phyloP scores from a whole-genome alignment of 2,329 filamentous ascomycete genomes.

The Verticillium nonalfalfae region DNA sequence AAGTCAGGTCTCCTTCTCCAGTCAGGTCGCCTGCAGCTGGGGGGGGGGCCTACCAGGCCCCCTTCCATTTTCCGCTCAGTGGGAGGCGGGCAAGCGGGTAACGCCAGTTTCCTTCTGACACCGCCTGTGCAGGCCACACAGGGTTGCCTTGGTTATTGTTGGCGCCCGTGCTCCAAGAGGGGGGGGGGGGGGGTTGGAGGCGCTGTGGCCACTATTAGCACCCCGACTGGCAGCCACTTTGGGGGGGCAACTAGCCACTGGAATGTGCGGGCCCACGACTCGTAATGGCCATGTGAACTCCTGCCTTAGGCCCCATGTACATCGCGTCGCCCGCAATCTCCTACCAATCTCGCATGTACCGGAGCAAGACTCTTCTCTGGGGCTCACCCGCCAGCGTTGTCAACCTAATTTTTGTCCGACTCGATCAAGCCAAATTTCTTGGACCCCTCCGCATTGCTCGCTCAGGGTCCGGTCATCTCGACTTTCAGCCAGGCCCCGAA shows the following conservation, averaged over 20 bases:
- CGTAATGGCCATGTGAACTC: not conserved
- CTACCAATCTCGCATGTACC: constrained; percentile 13
- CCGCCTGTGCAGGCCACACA: not conserved
- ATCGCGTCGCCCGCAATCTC: constrained; percentile 10
- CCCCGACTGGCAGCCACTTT: not conserved
- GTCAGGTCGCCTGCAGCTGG: too few relatives aligned
- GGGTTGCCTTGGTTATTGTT: not conserved
- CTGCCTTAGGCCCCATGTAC: constrained; percentile 2
- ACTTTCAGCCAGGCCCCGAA: not conserved
- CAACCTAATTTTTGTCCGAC: not conserved
- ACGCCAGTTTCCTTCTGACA: not conserved
- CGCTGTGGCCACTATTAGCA: not conserved
- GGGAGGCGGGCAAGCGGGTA: not conserved
- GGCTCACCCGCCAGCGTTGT: constrained; percentile 1
- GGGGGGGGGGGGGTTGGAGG: not conserved
- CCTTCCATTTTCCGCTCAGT: not conserved
- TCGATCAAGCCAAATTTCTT: not conserved
- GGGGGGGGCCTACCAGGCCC: not conserved
- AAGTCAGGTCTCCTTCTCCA: too few relatives aligned
- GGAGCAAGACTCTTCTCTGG: constrained; percentile 10
- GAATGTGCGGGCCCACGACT: not conserved
- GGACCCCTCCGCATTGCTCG: not conserved
- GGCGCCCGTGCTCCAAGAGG: not conserved
- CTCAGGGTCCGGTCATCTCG: not conserved
- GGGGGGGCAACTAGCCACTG: not conserved